A percentile compares a stretch with the other conserved stretches of the same genome.
Evolutionary conservation across 2,329 filamentous ascomycete species (phyloP).

Genomic region (Rhinocladiella similis): DNA sequence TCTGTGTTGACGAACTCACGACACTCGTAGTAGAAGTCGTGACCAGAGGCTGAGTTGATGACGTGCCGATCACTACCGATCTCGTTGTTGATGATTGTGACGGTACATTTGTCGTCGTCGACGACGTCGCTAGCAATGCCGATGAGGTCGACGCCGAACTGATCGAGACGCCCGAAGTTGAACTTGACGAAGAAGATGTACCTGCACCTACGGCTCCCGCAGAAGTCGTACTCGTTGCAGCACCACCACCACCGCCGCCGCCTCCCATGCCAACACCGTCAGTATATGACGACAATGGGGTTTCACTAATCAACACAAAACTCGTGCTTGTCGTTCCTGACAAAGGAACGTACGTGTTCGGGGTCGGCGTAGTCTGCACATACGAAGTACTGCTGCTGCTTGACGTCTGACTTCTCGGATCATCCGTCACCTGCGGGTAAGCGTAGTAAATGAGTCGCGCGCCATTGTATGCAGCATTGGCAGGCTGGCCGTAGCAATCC

Average conservation of each 20-base stretch:
- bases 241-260: slow-evolving; percentile 5
- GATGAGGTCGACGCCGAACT: background rate
- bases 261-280: slow-evolving; percentile 15
- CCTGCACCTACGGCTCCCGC: slow-evolving; percentile 1
- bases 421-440: slow-evolving; percentile 25
- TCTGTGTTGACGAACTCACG: background rate
- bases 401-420: slow-evolving; percentile 14
- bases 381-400: slow-evolving; percentile 10
- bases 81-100: background rate
- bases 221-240: slow-evolving; percentile 1
- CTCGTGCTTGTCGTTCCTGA: slow-evolving; percentile 6
- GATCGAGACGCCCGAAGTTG: background rate
- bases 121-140: background rate
- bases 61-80: background rate
- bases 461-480: slow-evolving; percentile 13
- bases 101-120: background rate
- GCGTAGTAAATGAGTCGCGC: slow-evolving; percentile 26
- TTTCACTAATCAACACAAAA: slow-evolving; percentile 13
- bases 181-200: background rate
- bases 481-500: slow-evolving; percentile 10
- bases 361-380: slow-evolving; percentile 18
- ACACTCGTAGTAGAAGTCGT: background rate
- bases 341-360: slow-evolving; percentile 18
- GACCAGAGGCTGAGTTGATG: background rate
- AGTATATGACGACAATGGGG: slow-evolving; percentile 11